Evolutionary conservation across 306 rosid species (phyloP).

Genomic region (Datisca glomerata): DNA sequence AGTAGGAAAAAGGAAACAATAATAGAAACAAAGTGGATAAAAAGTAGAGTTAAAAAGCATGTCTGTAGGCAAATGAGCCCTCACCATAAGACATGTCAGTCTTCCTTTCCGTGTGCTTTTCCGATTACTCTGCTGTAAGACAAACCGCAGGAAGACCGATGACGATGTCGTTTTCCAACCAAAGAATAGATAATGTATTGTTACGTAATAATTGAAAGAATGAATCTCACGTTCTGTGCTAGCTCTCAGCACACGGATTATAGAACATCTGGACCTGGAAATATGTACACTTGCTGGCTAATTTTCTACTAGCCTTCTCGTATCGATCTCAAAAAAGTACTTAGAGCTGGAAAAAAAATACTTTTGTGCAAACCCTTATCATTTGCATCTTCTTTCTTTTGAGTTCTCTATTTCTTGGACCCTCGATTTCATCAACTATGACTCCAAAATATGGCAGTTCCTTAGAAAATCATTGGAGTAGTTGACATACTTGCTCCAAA

Average conservation of each 20-base stretch:
- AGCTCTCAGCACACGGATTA: no score
- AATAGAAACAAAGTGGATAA: neutral
- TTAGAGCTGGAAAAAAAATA: no score
- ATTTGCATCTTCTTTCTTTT: neutral
- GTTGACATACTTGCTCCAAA: slow-evolving; percentile 85
- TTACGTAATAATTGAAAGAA: neutral
- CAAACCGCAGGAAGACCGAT: neutral
- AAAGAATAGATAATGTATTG: neutral
- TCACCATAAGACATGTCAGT: no score
- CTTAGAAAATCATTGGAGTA: slow-evolving; percentile 80
- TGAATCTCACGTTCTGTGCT: neutral
- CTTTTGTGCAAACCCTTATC: neutral
- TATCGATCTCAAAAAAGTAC: no score
- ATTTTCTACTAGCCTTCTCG: no score
- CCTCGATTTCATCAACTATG: slow-evolving; percentile 20
- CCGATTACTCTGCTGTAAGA: neutral
- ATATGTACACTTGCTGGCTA: no score
- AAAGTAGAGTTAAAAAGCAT: neutral
- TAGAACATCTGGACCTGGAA: no score
- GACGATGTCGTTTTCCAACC: neutral
- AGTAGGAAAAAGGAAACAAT: neutral
- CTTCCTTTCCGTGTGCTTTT: neutral
- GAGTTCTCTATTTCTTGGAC: neutral
- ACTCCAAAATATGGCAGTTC: slow-evolving; percentile 84
- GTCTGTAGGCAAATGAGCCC: no score